A percentile compares a stretch with the other conserved stretches of the same genome.
Conservation (phyloP, 768 basidiomycete genomes). For the Hysterangium stoloniferum region DNA sequence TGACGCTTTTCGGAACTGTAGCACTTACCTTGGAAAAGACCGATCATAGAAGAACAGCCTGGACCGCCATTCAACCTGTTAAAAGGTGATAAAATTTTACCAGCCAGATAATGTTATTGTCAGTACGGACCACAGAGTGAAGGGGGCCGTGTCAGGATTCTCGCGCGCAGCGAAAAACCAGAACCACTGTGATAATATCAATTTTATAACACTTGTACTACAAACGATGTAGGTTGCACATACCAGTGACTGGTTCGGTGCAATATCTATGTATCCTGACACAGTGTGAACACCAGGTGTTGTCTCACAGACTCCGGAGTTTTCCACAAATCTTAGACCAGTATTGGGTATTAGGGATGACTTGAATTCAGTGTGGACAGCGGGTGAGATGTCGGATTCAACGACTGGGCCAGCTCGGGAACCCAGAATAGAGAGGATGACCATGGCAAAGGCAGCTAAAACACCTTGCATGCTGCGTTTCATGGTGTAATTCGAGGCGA, state of each 20-base stretch:
- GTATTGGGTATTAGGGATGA: background rate
- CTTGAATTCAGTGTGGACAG: background rate
- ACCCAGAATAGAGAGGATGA: too few relatives aligned
- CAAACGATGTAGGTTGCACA: constrained; percentile 6
- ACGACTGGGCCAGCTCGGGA: too few relatives aligned
- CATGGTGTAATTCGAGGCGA: too few relatives aligned
- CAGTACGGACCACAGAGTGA: constrained; percentile 49
- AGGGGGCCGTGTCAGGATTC: constrained; percentile 52
- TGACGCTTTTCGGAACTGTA: too few relatives aligned
- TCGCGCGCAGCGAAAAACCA: constrained; percentile 67
- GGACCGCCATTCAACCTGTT: constrained; percentile 52
- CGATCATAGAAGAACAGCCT: constrained; percentile 57
- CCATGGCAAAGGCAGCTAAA: too few relatives aligned
- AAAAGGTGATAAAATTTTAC: too few relatives aligned
- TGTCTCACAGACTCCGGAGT: constrained; percentile 61
- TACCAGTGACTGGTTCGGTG: constrained; percentile 52
- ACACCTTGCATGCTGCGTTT: too few relatives aligned
- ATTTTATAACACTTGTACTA: background rate
- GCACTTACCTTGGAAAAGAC: constrained; percentile 50
- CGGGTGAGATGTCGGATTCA: too few relatives aligned
- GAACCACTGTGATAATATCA: constrained; percentile 54
- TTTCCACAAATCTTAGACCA: constrained; percentile 39
- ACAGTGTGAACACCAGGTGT: constrained; percentile 51
- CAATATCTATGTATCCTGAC: constrained; percentile 56
- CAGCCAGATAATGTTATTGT: background rate